Conservation (phyloP, 192 early-diverging fungal species). For the Lobosporangium transversale region DNA sequence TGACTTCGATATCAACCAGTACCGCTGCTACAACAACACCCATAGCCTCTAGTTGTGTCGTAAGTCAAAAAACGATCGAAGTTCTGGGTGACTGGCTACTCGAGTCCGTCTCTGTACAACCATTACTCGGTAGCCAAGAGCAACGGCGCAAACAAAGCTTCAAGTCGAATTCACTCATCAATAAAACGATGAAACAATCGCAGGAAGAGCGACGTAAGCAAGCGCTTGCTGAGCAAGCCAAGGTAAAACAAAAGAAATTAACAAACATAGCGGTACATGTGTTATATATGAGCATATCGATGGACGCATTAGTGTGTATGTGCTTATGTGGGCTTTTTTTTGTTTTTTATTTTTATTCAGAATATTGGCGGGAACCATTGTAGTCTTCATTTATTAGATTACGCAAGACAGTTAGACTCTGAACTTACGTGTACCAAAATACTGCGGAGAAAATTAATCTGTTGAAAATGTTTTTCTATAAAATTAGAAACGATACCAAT, state of each 20-base stretch:
- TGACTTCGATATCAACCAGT: neutral
- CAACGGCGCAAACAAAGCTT: conserved; percentile 36
- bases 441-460: neutral
- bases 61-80: conserved; percentile 44
- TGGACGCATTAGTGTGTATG: too few relatives aligned
- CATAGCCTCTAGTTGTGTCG: neutral
- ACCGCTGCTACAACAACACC: neutral
- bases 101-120: conserved; percentile 40
- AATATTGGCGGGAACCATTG: neutral
- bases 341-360: neutral
- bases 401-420: neutral
- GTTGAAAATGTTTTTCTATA: neutral
- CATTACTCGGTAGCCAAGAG: conserved; percentile 18
- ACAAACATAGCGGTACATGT: neutral
- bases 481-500: conserved; percentile 51
- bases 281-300: too few relatives aligned
- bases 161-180: conserved; percentile 31
- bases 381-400: too few relatives aligned
- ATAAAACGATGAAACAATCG: conserved; percentile 48
- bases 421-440: neutral
- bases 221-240: conserved; percentile 56
- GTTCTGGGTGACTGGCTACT: conserved; percentile 43
- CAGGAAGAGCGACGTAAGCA: conserved; percentile 52
- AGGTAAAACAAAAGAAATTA: conserved; percentile 25
- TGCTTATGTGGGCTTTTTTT: neutral